phyloP scores from a whole-genome alignment of 495 filamentous ascomycete species.

The Immersiella caudata region DNA sequence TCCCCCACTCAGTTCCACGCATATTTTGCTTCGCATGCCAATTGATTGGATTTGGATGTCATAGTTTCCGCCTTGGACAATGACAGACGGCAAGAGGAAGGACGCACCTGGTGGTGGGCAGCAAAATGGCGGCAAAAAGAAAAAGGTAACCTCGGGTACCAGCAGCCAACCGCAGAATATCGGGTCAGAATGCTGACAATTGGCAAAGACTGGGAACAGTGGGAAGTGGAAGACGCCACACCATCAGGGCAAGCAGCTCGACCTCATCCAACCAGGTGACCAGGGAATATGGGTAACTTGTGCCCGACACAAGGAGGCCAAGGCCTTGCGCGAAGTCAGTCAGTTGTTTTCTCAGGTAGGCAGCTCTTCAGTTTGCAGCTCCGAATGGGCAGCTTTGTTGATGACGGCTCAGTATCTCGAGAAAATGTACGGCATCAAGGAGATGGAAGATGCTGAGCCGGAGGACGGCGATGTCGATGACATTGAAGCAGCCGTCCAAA shows the following conservation, averaged over 20 bases:
- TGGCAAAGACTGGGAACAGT: constrained; percentile 46
- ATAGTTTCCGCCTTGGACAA: constrained; percentile 16
- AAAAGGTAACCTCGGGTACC: constrained; percentile 29
- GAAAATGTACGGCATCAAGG: constrained; percentile 59
- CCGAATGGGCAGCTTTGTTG: no score
- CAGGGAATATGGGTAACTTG: constrained; percentile 89
- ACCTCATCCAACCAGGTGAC: constrained; percentile 70
- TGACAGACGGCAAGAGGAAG: constrained; percentile 33
- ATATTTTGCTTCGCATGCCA: background rate
- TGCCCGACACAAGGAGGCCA: constrained; percentile 75
- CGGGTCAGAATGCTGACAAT: background rate
- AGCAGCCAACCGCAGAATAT: background rate
- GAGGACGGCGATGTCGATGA: constrained; percentile 56
- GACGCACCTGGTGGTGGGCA: constrained; percentile 27
- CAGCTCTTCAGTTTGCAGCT: constrained; percentile 3
- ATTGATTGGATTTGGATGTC: background rate
- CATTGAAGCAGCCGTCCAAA: constrained; percentile 81
- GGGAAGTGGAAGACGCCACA: constrained; percentile 61
- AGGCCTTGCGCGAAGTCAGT: constrained; percentile 71
- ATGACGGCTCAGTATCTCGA: constrained; percentile 53
- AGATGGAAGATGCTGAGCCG: constrained; percentile 39
- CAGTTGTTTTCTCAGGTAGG: constrained; percentile 75
- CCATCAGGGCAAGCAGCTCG: constrained; percentile 48
- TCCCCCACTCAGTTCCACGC: background rate
- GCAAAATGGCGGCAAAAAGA: constrained; percentile 33